Evolutionary conservation across 2,329 filamentous ascomycete species (phyloP), one percentile per base, ranked within the genome.

Genomic region (Canariomyces notabilis): DNA sequence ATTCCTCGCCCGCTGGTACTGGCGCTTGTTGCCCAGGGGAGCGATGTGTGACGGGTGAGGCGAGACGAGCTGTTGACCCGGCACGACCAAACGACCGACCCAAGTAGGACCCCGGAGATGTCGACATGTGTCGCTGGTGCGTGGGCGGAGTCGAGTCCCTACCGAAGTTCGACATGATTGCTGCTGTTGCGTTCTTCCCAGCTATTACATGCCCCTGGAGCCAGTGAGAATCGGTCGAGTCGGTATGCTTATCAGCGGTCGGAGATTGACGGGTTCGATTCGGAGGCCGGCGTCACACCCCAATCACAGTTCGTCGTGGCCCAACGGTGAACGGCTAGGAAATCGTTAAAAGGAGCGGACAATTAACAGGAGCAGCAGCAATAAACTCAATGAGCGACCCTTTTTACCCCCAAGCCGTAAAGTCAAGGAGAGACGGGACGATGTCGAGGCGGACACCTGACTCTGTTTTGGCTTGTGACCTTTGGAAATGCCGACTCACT

Each of bases 41-140:
- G 66, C 22, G 71, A 70, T 16, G n/a, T n/a, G n/a, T n/a, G n/a
- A 80, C 67, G 23, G 79, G 79, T 21, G 77, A 77, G 37, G 77
- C 78, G 43, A 84, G 71, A 52, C 80, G 74, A 47, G 80, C 80
- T 42, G 76, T 84, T 38, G 76, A 69, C 52, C 80, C 73, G 42
- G 75, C 77, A 63, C 80, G 75, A 35, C 77, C 77, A 20, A 76
- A 71, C 9, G 68, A 72, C 31, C 72, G 71, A 48, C 69, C 61
- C 31, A 67, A 68, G 37, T 67, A 62, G 11, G 75, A 73, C 32
- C 67, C 62, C 5, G 74, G 70, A 22, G 77, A 79, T 2, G 72
- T 72, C 4, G 74, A 67, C 48, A 71, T 68, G 55, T 44, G 70
- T 56, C 60, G 50, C 64, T 61, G n/a, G n/a, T n/a, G 54, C 66